Conservation (phyloP, 2,329 filamentous ascomycete genomes). For the Cordyceps cicadae region DNA sequence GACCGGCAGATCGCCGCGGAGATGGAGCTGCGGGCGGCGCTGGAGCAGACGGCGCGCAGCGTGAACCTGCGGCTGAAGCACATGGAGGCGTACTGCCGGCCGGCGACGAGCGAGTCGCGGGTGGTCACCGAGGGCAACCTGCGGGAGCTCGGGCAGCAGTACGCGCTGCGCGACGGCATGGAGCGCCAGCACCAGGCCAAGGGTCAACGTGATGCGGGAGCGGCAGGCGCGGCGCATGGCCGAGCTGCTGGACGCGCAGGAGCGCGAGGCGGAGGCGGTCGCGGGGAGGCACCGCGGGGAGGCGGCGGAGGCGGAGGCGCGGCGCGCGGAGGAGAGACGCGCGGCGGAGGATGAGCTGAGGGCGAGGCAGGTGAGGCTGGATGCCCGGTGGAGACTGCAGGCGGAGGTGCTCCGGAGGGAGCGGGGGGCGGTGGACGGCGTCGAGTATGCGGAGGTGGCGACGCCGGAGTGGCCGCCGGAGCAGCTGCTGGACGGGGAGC, state of each 20-base stretch:
- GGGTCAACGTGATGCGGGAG: constrained; percentile 59
- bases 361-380: constrained; percentile 35
- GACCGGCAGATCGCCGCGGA: constrained; percentile 55
- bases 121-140: constrained; percentile 52
- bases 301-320: constrained; percentile 37
- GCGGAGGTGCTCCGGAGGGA: constrained; percentile 46
- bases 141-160: constrained; percentile 51
- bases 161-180: constrained; percentile 52
- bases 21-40: constrained; percentile 46
- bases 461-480: constrained; percentile 26
- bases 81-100: constrained; percentile 59
- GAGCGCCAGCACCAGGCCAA: constrained; percentile 49
- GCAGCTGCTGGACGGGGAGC: constrained; percentile 1
- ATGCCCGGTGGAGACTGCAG: constrained; percentile 43
- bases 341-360: constrained; percentile 38
- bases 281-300: constrained; percentile 38
- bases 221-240: constrained; percentile 55
- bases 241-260: constrained; percentile 47
- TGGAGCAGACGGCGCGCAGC: constrained; percentile 50
- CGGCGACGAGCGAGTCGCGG: constrained; percentile 29
- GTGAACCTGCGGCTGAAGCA: constrained; percentile 51
- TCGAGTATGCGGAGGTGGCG: constrained; percentile 32
- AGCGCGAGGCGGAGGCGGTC: constrained; percentile 41
- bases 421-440: constrained; percentile 36
- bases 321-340: constrained; percentile 41